A percentile compares a stretch with the other conserved stretches of the same genome.
Evolutionary conservation across 169 alveolate genomes (phyloP).

Genomic region (Eimeria praecox): DNA sequence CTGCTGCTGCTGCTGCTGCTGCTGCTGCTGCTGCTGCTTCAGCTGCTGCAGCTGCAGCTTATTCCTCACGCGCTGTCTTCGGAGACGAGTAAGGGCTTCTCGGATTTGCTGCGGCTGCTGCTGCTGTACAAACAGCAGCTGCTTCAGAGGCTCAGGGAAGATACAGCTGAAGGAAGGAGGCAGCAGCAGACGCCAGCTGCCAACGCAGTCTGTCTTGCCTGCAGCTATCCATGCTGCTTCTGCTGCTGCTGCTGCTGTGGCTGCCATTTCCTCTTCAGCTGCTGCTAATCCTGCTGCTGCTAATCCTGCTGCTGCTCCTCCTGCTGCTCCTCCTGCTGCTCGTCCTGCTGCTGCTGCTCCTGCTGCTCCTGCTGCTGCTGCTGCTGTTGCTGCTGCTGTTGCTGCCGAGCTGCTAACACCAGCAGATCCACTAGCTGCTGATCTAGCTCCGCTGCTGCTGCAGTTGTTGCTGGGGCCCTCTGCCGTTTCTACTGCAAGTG

Average conservation of each 20-base stretch:
- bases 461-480: background rate
- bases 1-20: slow-evolving; percentile 1
- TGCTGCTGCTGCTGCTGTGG: slow-evolving; percentile 37
- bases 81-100: slow-evolving; percentile 25
- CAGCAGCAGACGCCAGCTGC: slow-evolving; percentile 29
- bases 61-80: slow-evolving; percentile 33
- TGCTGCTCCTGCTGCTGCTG: slow-evolving; percentile 34
- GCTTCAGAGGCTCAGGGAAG: slow-evolving; percentile 52
- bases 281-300: slow-evolving; percentile 11
- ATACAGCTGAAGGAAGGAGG: slow-evolving; percentile 11
- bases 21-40: slow-evolving; percentile 18
- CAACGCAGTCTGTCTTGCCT: slow-evolving; percentile 49
- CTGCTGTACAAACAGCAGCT: slow-evolving; percentile 67
- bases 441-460: background rate
- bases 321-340: slow-evolving; percentile 43
- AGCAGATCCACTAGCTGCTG: background rate
- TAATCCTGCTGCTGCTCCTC: background rate
- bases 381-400: background rate
- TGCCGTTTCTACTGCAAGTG: background rate
- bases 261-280: slow-evolving; percentile 3
- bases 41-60: slow-evolving; percentile 34
- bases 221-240: slow-evolving; percentile 54
- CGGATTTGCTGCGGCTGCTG: slow-evolving; percentile 56
- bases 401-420: background rate
- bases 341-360: slow-evolving; percentile 22